phyloP scores from a whole-genome alignment of 805 yeast genomes.

The Kazachstania taianensis region DNA sequence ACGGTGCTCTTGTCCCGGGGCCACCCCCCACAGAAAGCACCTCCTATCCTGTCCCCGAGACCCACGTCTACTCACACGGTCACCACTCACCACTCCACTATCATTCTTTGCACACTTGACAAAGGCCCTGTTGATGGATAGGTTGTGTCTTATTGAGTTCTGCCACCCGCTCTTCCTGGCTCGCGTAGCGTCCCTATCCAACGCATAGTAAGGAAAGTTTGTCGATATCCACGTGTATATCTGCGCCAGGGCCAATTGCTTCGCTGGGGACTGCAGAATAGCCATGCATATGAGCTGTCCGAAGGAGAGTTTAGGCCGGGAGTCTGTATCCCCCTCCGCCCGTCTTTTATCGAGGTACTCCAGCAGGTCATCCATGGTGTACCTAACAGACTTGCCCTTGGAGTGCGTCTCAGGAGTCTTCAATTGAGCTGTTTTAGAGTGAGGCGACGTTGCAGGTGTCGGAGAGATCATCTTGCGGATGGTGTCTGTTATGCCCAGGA shows the following conservation, averaged over 20 bases:
- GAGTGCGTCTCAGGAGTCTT: no score
- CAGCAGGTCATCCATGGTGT: background rate
- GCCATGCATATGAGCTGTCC: conserved; percentile 93
- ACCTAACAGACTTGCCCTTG: no score
- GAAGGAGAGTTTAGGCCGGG: conserved; percentile 84
- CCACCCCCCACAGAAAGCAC: background rate
- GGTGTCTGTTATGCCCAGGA: no score
- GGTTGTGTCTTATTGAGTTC: conserved; percentile 87
- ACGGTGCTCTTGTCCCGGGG: background rate
- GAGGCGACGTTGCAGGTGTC: no score
- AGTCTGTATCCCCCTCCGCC: background rate
- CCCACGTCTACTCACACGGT: no score
- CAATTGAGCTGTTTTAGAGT: no score
- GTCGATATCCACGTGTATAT: conserved; percentile 87
- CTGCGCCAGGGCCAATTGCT: conserved; percentile 64
- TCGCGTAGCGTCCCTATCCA: conserved; percentile 67
- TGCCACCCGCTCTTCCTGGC: conserved; percentile 85
- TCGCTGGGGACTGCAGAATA: conserved; percentile 64
- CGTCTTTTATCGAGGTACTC: background rate
- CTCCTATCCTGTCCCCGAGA: no score
- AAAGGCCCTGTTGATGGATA: conserved; percentile 89
- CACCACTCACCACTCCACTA: background rate
- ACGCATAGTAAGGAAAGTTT: conserved; percentile 69
- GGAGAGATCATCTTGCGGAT: no score
- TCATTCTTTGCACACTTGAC: conserved; percentile 39